Evolutionary conservation across 768 basidiomycete genomes (phyloP).

Genomic region (Mycena pura): DNA sequence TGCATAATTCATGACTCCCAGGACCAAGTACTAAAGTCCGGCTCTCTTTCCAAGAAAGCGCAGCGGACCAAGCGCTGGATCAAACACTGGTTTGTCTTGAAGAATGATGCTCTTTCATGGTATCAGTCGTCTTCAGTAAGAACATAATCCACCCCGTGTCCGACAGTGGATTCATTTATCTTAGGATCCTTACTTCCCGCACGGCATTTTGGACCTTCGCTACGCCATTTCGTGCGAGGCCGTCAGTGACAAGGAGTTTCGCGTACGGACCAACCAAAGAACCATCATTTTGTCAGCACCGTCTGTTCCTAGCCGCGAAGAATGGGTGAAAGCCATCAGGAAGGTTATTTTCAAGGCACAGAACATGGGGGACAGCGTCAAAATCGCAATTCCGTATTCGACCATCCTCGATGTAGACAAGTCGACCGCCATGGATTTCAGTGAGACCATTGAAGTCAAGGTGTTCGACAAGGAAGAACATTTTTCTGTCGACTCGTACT

Average conservation of each 20-base stretch:
- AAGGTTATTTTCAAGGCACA: constrained; percentile 96
- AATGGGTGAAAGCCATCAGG: constrained; percentile 95
- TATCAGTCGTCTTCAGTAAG: constrained; percentile 90
- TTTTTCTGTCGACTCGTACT: constrained; percentile 85
- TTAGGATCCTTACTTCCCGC: constrained; percentile 97
- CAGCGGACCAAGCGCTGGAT: constrained; percentile 90
- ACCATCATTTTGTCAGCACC: constrained; percentile 75
- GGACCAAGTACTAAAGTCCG: constrained; percentile 94
- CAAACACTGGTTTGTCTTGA: constrained; percentile 95
- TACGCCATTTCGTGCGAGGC: constrained; percentile 92
- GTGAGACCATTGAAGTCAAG: constrained; percentile 94
- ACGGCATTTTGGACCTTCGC: constrained; percentile 93
- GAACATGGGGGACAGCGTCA: constrained; percentile 95
- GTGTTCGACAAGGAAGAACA: constrained; percentile 85
- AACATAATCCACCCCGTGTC: constrained; percentile 24
- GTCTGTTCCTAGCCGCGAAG: constrained; percentile 82
- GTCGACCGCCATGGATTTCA: constrained; percentile 91
- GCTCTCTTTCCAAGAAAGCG: constrained; percentile 86
- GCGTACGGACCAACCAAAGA: constrained; percentile 84
- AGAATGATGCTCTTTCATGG: constrained; percentile 97
- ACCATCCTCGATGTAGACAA: constrained; percentile 88
- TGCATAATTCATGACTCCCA: constrained; percentile 38
- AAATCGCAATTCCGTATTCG: constrained; percentile 97
- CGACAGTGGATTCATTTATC: constrained; percentile 24
- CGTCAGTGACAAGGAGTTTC: constrained; percentile 77